Evolutionary conservation across 2,329 filamentous ascomycete species (phyloP), one percentile per base, ranked within the genome.

Genomic region (Trichoderma cornu-damae): DNA sequence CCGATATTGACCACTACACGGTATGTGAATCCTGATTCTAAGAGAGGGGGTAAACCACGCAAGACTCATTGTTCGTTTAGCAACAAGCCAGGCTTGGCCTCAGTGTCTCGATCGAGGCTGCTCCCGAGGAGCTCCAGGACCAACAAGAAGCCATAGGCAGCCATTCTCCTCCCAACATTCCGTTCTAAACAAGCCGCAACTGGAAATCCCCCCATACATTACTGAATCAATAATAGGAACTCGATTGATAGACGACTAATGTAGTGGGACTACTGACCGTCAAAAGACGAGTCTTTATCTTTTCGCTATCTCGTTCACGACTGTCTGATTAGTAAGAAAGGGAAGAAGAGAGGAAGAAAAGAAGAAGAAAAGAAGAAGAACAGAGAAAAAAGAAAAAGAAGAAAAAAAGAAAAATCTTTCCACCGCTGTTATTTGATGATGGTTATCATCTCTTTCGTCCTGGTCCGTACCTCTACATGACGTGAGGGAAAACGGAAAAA

Each of bases 31-130:
- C 34, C 28, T 30, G 7, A 49, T n/a, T n/a, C n/a, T n/a, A 8
- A 18, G 18, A n/a, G 5, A 24, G 22, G 1, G 6, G 1, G 6
- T 2, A n/a, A 1, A 16, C 6, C 11, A n/a, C n/a, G n/a, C 11
- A 6, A 46, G n/a, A 30, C 51, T 54, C 18, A 54, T 24, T 54
- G 6, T 37, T 30, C 43, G 22, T 56, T 52, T 66, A 99, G 94
- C 90, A 94, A 86, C 83, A 88, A 77, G 90, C 93, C 66, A 97
- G 97, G 81, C 84, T 97, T 66, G 94, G 94, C 65, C 82, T 99
- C 63, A 91, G 90, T 61, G 90, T 99, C 66, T 96, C 92, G 47
- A 90, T 96, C 65, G 91, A 96, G 79, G 84, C 89, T 52, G 86
- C 86, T 50, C 83, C 86, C 57, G 91, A 96, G 72, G 90, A 95